Evolutionary conservation across 768 basidiomycete genomes (phyloP).

Genomic region (Mycena rosella): DNA sequence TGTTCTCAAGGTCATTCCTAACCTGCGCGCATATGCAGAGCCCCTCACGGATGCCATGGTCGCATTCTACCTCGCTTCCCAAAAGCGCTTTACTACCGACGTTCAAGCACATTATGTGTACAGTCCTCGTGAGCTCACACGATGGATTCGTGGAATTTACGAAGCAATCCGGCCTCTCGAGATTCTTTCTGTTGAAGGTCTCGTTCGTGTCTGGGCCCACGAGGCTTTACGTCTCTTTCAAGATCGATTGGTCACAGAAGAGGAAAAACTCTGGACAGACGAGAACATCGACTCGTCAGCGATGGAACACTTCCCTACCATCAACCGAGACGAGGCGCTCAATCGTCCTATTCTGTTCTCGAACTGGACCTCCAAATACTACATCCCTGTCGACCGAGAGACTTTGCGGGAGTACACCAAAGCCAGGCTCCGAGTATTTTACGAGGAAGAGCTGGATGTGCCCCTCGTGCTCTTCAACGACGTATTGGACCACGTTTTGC

Average conservation of each 20-base stretch:
- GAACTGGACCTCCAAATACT: slow-evolving; percentile 98
- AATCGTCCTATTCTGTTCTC: slow-evolving; percentile 94
- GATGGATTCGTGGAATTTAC: slow-evolving; percentile 97
- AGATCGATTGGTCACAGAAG: slow-evolving; percentile 94
- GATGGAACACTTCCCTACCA: slow-evolving; percentile 92
- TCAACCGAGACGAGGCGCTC: slow-evolving; percentile 89
- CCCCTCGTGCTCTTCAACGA: slow-evolving; percentile 99
- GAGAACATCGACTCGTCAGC: slow-evolving; percentile 89
- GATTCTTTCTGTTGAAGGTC: slow-evolving; percentile 92
- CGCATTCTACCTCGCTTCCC: slow-evolving; percentile 92
- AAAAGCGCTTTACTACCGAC: slow-evolving; percentile 95
- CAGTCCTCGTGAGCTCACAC: slow-evolving; percentile 97
- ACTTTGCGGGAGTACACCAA: slow-evolving; percentile 95
- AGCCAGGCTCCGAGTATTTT: slow-evolving; percentile 96
- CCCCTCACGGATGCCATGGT: slow-evolving; percentile 99
- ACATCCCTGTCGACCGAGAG: slow-evolving; percentile 95
- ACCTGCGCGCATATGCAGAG: slow-evolving; percentile 91
- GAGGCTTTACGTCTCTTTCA: slow-evolving; percentile 98
- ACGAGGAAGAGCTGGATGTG: slow-evolving; percentile 98
- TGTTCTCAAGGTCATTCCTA: slow-evolving; percentile 94
- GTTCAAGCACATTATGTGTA: slow-evolving; percentile 99
- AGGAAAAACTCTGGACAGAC: slow-evolving; percentile 96
- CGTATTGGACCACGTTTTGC: slow-evolving; percentile 96
- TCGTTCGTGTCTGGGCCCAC: slow-evolving; percentile 98
- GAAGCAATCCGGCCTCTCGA: slow-evolving; percentile 97